These are phyloP conservation scores for Hyaloscypha finlandica DNA, from an alignment of 495 filamentous ascomycete species.

Conservation along the genomic window DNA sequence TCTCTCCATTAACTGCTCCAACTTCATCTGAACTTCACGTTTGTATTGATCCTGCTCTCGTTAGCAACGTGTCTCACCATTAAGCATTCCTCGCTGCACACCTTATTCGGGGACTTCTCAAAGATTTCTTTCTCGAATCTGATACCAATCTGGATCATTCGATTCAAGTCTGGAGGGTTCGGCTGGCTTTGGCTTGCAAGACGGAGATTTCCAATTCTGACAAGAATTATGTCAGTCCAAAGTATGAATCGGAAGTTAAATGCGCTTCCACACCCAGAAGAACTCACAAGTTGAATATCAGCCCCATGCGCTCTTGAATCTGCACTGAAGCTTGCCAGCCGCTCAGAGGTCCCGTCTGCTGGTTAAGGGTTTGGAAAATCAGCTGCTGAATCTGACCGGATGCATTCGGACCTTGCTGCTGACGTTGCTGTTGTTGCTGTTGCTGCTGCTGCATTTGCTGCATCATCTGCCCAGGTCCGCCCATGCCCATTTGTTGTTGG, in stretches of 20 bases:
- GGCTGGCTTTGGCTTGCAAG: conserved; percentile 44
- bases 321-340: conserved; percentile 36
- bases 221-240: background rate
- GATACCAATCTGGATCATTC: conserved; percentile 37
- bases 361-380: conserved; percentile 23
- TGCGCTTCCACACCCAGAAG: background rate
- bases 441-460: conserved; percentile 22
- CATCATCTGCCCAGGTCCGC: conserved; percentile 29
- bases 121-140: conserved; percentile 47
- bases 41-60: conserved; percentile 28
- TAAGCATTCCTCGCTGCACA: conserved; percentile 20
- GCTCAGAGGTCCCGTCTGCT: conserved; percentile 20
- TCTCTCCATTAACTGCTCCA: conserved; percentile 46
- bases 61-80: conserved; percentile 2
- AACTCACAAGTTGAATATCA: conserved; percentile 37
- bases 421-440: conserved; percentile 25
- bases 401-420: conserved; percentile 7
- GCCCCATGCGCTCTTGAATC: conserved; percentile 33
- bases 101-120: conserved; percentile 43
- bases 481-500: conserved; percentile 31
- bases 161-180: conserved; percentile 35
- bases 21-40: conserved; percentile 42
- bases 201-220: conserved; percentile 34
- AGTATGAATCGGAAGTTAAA: background rate
- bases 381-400: conserved; percentile 23